These are phyloP conservation scores for Trichosanthes cucumerina DNA, from an alignment of 306 rosid species.

Conservation along the genomic window DNA sequence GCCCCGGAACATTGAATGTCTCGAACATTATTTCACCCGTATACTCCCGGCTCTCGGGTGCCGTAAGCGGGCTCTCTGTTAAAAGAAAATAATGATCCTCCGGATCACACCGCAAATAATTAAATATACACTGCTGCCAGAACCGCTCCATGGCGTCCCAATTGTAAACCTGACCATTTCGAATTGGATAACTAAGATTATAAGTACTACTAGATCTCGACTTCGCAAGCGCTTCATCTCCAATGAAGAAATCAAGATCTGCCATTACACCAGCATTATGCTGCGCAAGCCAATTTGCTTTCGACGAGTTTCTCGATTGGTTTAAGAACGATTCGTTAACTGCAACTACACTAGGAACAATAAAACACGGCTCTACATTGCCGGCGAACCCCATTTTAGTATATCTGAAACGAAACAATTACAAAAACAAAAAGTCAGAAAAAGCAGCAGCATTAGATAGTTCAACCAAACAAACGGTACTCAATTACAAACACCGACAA, in stretches of 20 bases:
- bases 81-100: constrained; percentile 95
- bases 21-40: constrained; percentile 98
- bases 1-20: constrained; percentile 97
- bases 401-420: constrained; percentile 35
- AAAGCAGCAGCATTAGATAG: constrained; percentile 3
- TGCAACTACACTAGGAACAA: constrained; percentile 80
- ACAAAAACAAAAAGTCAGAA: background rate
- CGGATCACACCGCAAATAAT: constrained; percentile 94
- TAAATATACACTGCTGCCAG: constrained; percentile 97
- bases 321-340: constrained; percentile 76
- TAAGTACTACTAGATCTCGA: constrained; percentile 78
- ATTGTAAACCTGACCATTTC: constrained; percentile 83
- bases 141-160: constrained; percentile 98
- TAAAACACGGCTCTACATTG: constrained; percentile 90
- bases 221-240: constrained; percentile 79
- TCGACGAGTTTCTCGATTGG: constrained; percentile 60
- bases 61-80: constrained; percentile 91
- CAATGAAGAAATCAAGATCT: constrained; percentile 96
- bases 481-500: background rate
- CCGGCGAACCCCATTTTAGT: constrained; percentile 99
- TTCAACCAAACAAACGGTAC: background rate
- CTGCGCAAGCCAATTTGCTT: constrained; percentile 76
- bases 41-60: constrained; percentile 96
- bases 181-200: constrained; percentile 70
- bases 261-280: constrained; percentile 99